These are phyloP conservation scores for Coemansia sp. DNA, from an alignment of 371 early-diverging fungal species.

Conservation along the genomic window DNA sequence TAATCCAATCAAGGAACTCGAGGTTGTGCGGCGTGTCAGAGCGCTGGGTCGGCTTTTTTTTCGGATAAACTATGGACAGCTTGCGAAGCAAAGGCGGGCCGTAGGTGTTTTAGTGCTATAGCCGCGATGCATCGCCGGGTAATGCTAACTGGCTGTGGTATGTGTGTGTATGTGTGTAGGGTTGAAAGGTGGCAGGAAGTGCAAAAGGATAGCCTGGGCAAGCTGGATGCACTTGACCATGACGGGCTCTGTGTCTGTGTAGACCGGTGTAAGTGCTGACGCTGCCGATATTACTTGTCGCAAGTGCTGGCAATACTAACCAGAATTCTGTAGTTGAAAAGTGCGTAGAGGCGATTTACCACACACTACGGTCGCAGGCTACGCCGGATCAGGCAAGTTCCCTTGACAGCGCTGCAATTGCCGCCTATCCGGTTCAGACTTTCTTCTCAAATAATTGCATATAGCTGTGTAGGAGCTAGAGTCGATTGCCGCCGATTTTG, in stretches of 20 bases:
- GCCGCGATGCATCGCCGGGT: neutral
- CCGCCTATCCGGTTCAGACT: too few relatives aligned
- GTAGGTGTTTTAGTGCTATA: conserved; percentile 1
- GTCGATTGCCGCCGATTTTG: conserved; percentile 18
- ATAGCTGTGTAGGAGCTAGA: neutral
- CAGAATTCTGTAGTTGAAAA: conserved; percentile 29
- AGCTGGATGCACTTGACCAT: conserved; percentile 7
- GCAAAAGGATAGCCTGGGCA: conserved; percentile 13
- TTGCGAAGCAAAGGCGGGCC: conserved; percentile 1
- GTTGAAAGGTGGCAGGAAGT: conserved; percentile 13
- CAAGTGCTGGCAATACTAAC: neutral
- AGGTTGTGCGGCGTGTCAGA: neutral
- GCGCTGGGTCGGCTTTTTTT: neutral
- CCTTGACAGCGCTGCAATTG: too few relatives aligned
- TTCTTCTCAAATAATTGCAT: too few relatives aligned
- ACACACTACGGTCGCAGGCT: neutral
- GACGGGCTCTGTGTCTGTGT: neutral
- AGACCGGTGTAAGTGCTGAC: neutral
- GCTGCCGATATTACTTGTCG: neutral
- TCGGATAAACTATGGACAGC: conserved; percentile 1
- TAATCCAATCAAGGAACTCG: neutral
- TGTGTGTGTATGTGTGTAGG: conserved; percentile 3
- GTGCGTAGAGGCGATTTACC: conserved; percentile 36
- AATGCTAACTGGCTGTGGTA: neutral
- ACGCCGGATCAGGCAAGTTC: too few relatives aligned